Base-by-base conservation (phyloP, 768 basidiomycete genomes). In the Pulveroboletus sp. region DNA sequence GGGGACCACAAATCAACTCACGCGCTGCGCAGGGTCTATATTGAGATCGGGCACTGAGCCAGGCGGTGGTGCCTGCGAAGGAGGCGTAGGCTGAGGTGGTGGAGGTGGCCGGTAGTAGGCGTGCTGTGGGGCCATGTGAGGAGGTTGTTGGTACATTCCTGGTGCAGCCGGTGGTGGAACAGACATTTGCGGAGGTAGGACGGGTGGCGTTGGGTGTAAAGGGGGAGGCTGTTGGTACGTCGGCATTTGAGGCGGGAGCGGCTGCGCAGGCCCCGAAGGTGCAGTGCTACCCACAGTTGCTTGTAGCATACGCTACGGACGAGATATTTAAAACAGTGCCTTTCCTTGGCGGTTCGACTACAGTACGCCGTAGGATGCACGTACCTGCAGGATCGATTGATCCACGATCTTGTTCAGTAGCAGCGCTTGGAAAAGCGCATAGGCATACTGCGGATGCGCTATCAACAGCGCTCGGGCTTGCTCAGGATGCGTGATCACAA, bases 341-440 rank as follows among this genome's bases (percentile, higher is more conserved):
- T 8, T 49, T 49, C 27, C 27, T 41, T 15, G 0, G 39, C 21
- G 36, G 43, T 39, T 43, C 51, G 50, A 51, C 17, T 17, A 33
- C 26, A 24, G 15, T 37, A 46, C 33, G 50, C 55, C 61, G 53
- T 7, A 17, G 26, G n/a, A 33, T 39, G 28, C n/a, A 50, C 54
- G 32, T 76, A 57, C 90, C 85, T 89, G 82, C 3, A 99, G 75
- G 42, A 96, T 82, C 5, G 82, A 79, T 3, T 89, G 80, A 57
- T 97, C 93, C 36, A 98, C 89, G 15, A 98, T 90, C 60, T 93
- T 90, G 77, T 94, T 91, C 42, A 97, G 71, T 8, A 98, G 73
- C 55, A 99, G 79, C 0, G 91, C 88, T 70, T 97, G 94, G 75
- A 98, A 96, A 13, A 98, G 77, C 5, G 96, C 96, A 66, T 97